These are phyloP conservation scores for Knoxdaviesia capensis DNA, from an alignment of 2,329 filamentous ascomycete species.

Conservation along the genomic window DNA sequence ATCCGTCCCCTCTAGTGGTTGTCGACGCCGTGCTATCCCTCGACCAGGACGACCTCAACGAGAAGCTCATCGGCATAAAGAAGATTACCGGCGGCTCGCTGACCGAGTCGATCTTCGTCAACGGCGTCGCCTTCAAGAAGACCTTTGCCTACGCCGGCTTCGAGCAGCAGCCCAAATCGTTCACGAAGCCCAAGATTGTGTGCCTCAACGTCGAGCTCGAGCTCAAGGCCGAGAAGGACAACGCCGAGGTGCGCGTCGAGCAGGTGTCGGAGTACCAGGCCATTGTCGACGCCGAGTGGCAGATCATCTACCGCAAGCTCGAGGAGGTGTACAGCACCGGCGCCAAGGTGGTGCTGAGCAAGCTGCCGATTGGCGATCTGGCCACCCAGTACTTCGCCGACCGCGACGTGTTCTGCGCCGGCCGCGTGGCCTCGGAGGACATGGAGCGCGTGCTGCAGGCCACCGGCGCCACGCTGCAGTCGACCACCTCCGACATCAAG, in stretches of 20 bases:
- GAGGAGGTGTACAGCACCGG: constrained; percentile 86
- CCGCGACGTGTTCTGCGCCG: constrained; percentile 94
- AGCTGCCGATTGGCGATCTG: constrained; percentile 90
- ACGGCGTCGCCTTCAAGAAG: constrained; percentile 98
- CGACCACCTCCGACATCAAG: constrained; percentile 89
- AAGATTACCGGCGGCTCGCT: constrained; percentile 93
- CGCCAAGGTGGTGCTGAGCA: constrained; percentile 92
- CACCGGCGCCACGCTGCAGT: constrained; percentile 80
- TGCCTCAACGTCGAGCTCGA: constrained; percentile 96
- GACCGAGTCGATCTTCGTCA: constrained; percentile 89
- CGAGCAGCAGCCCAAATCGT: constrained; percentile 95
- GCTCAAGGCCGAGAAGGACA: constrained; percentile 98
- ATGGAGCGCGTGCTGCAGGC: constrained; percentile 93
- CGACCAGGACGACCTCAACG: constrained; percentile 92
- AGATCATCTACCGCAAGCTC: constrained; percentile 99
- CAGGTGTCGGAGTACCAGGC: constrained; percentile 98
- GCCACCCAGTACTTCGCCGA: constrained; percentile 97
- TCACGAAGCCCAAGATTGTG: constrained; percentile 86
- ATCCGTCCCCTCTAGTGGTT: constrained; percentile 45
- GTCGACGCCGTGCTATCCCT: constrained; percentile 90
- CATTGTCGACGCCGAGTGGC: constrained; percentile 97
- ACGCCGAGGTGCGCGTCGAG: constrained; percentile 92
- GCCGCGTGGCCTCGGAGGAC: constrained; percentile 76
- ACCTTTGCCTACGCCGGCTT: constrained; percentile 98
- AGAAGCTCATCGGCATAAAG: constrained; percentile 95